Base-by-base conservation (phyloP, 371 early-diverging fungal genomes). In the Parasitella parasitica region DNA sequence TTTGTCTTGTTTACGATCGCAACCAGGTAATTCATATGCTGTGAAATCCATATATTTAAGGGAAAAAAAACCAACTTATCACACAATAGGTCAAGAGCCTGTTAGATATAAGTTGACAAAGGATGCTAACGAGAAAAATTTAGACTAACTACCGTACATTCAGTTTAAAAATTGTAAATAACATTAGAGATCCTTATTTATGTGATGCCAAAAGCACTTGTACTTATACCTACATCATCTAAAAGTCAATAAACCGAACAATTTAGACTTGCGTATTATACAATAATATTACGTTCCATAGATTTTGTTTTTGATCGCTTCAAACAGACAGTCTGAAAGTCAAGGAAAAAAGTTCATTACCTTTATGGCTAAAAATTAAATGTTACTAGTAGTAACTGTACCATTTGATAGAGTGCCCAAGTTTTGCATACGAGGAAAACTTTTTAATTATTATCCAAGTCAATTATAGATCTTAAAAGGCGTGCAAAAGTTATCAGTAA, bases 1-100 rank as follows among this genome's bases (percentile, higher is more conserved):
- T 54, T 62, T 71, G 24, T 52, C 64, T 6, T 76, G 76, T 63
- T 54, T 76, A 15, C 56, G 46, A 57, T 73, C 73, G 9, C 64
- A 68, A 56, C 73, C 76, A 49, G 76, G 76, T 73, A 66, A 20
- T 9, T 12, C 6, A 52, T 22, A 51, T 37, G 18, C n/a, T 4
- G 2, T 7, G 20, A 38, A 11, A 22, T 12, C n/a, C n/a, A n/a
- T n/a, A n/a, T n/a, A n/a, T n/a, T n/a, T n/a, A n/a, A n/a, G n/a
- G n/a, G n/a, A n/a, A n/a, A n/a, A n/a, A n/a, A n/a, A n/a, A 9
- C 32, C 32, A 11, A 52, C 12, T 27, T 1, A 18, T 1, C 20
- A 1, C 5, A 13, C 27, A 35, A 12, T 15, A 61, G 61, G 61
- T 3, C 53, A 61, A 30, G 61, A 61, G 26, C 61, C 61, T 3